phyloP scores from a whole-genome alignment of 331 rosid species.

The Erythrophleum ivorense region DNA sequence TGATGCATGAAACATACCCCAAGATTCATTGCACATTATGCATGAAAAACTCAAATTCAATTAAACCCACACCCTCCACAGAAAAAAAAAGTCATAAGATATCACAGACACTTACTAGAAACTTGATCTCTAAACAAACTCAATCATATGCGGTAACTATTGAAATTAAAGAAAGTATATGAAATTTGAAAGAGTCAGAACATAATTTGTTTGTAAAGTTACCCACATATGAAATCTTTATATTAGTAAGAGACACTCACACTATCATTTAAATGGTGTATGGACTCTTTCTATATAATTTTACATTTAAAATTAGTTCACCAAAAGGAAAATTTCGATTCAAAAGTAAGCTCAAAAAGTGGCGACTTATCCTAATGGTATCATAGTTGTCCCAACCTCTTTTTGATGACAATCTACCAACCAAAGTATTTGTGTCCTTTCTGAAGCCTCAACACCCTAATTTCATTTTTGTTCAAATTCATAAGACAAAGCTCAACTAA shows the following conservation, averaged over 20 bases:
- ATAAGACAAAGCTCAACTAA: not conserved
- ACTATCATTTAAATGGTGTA: not conserved
- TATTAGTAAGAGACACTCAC: not conserved
- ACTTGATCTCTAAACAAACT: not conserved
- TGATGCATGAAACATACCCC: too few species aligned
- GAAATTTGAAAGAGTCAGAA: not conserved
- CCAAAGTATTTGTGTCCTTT: constrained; percentile 79
- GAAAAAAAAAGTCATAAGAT: too few species aligned
- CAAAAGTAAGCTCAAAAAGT: not conserved
- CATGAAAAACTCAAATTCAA: not conserved
- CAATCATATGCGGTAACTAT: not conserved
- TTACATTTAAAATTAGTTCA: not conserved
- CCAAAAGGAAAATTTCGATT: not conserved
- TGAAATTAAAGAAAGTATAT: not conserved
- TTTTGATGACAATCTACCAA: constrained; percentile 77
- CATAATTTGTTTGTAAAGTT: not conserved
- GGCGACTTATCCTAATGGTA: constrained; percentile 43
- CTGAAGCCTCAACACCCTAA: constrained; percentile 76
- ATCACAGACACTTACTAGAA: too few species aligned
- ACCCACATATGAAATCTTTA: not conserved
- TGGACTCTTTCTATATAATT: not conserved
- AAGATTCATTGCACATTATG: not conserved
- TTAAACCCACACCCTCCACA: too few species aligned
- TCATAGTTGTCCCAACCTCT: constrained; percentile 78
- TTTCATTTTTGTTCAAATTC: not conserved